Percentiles rank a stretch among this genome's conserved stretches.
Evolutionary conservation across 1,139 yeast species (phyloP).

Genomic region (Yamadazyma conglobata): DNA sequence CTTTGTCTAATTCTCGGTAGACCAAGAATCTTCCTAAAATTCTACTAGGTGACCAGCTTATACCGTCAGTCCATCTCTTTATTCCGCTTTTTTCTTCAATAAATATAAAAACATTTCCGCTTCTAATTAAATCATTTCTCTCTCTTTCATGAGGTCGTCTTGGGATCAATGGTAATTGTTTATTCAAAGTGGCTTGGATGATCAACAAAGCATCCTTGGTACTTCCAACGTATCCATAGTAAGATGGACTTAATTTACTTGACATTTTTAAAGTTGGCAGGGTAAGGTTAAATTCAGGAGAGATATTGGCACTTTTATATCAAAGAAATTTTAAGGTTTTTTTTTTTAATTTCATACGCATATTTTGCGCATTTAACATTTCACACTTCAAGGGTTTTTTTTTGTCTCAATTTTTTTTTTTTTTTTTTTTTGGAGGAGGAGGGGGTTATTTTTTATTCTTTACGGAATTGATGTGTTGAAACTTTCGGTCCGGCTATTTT

Average conservation of each 20-base stretch:
- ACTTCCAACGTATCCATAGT: slow-evolving; percentile 72
- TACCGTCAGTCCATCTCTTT: slow-evolving; percentile 93
- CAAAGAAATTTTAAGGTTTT: slow-evolving; percentile 1
- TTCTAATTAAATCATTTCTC: slow-evolving; percentile 57
- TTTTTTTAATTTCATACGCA: slow-evolving; percentile 5
- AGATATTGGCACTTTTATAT: slow-evolving; percentile 3
- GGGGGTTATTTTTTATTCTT: slow-evolving; percentile 1
- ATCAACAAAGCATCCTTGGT: slow-evolving; percentile 80
- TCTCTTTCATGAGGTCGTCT: slow-evolving; percentile 85
- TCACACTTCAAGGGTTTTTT: slow-evolving; percentile 3
- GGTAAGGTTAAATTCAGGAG: background rate
- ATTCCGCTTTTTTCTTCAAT: slow-evolving; percentile 81
- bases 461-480: background rate
- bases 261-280: slow-evolving; percentile 2
- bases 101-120: slow-evolving; percentile 83
- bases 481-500: background rate
- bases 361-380: slow-evolving; percentile 5
- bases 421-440: background rate
- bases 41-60: slow-evolving; percentile 88
- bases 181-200: slow-evolving; percentile 73
- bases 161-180: slow-evolving; percentile 59
- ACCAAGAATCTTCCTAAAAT: slow-evolving; percentile 80
- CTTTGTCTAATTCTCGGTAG: slow-evolving; percentile 72
- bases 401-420: slow-evolving; percentile 1
- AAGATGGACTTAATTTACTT: slow-evolving; percentile 51